phyloP scores from a whole-genome alignment of 1,284 basidiomycete species.

The Apiotrichum domesticum region DNA sequence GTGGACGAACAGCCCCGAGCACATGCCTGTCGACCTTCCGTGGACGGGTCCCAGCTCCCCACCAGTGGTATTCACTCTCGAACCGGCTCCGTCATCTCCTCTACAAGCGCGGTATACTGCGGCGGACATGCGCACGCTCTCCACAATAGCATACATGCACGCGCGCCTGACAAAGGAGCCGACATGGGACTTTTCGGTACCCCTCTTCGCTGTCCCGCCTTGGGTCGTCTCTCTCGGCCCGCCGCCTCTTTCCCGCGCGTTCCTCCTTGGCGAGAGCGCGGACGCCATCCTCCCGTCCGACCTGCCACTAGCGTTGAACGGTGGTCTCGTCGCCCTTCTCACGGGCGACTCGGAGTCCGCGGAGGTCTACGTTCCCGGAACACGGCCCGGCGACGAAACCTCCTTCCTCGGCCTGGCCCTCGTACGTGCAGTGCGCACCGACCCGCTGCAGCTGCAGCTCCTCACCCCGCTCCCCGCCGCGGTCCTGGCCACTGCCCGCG shows the following conservation, averaged over 20 bases:
- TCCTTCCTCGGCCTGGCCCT: conserved; percentile 65
- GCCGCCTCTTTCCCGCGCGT: conserved; percentile 54
- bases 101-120: conserved; percentile 56
- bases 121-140: conserved; percentile 66
- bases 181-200: conserved; percentile 63
- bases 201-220: conserved; percentile 63
- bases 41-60: not conserved
- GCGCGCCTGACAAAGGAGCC: conserved; percentile 30
- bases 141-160: conserved; percentile 77
- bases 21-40: conserved; percentile 1
- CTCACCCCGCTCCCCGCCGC: conserved; percentile 63
- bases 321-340: conserved; percentile 70
- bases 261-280: conserved; percentile 62
- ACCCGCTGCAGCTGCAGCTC: conserved; percentile 51
- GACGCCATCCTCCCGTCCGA: conserved; percentile 69
- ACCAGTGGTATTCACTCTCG: conserved; percentile 17
- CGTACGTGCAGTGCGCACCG: conserved; percentile 55
- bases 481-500: conserved; percentile 48
- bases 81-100: conserved; percentile 38
- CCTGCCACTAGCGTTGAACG: conserved; percentile 66
- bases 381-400: conserved; percentile 53
- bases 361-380: conserved; percentile 55
- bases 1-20: conserved; percentile 32
- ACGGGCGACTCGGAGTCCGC: conserved; percentile 27
- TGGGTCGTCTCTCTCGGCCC: conserved; percentile 58